Conservation (phyloP, 306 rosid species). For the Prunus fruticosa region DNA sequence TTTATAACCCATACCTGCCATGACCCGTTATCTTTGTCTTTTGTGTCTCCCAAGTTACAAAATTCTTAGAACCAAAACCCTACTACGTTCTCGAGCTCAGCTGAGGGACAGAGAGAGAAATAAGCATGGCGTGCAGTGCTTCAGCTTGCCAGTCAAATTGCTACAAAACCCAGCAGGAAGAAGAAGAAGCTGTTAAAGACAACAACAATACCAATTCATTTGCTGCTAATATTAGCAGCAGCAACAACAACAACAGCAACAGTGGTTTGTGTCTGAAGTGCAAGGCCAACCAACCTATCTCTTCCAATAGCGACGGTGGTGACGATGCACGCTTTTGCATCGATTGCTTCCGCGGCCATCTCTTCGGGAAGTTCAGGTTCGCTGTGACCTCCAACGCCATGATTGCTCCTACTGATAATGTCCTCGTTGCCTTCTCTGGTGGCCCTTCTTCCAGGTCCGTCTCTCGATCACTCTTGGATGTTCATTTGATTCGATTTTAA, state of each 20-base stretch:
- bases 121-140: conserved; percentile 73
- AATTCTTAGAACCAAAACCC: not conserved
- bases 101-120: not conserved
- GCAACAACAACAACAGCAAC: conserved; percentile 6
- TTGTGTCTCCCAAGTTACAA: not conserved
- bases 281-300: conserved; percentile 61
- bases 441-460: conserved; percentile 86
- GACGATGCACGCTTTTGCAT: conserved; percentile 67
- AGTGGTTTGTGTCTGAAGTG: conserved; percentile 64
- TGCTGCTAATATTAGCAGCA: not conserved
- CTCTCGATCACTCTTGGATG: not conserved
- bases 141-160: conserved; percentile 70
- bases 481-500: not conserved
- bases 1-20: not conserved
- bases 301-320: conserved; percentile 46
- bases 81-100: not conserved
- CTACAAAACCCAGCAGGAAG: conserved; percentile 49
- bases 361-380: conserved; percentile 78
- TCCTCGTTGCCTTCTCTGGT: conserved; percentile 93
- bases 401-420: conserved; percentile 80
- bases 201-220: conserved; percentile 9
- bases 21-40: not conserved
- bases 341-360: conserved; percentile 70
- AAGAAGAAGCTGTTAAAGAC: not conserved
- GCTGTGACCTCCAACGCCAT: conserved; percentile 81